A percentile compares a stretch with the other conserved stretches of the same genome.
phyloP scores from a whole-genome alignment of 495 filamentous ascomycete species.

The Friedmanniomyces simplex region DNA sequence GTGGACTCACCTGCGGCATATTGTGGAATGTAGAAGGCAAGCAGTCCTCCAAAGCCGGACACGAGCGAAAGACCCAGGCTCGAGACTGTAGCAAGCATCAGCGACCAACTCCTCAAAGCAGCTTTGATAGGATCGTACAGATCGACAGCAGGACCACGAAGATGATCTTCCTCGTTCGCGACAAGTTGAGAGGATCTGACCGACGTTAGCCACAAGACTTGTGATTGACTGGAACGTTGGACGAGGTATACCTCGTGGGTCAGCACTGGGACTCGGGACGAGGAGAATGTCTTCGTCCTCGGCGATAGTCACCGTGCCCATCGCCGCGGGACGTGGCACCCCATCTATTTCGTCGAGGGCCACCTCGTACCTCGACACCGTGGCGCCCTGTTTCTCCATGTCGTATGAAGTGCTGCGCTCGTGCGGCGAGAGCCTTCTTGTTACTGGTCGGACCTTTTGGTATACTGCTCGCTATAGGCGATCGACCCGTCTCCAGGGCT shows the following conservation, averaged over 20 bases:
- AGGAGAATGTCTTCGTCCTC: neutral
- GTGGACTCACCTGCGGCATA: neutral
- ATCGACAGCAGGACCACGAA: constrained; percentile 8
- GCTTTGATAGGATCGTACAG: neutral
- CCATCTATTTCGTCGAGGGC: neutral
- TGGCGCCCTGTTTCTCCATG: neutral
- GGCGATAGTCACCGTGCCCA: neutral
- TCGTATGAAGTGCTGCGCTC: no score
- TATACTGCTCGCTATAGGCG: no score
- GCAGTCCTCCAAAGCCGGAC: constrained; percentile 4
- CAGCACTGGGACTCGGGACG: neutral
- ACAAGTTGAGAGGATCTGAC: constrained; percentile 15
- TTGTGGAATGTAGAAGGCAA: constrained; percentile 1
- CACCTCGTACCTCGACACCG: neutral
- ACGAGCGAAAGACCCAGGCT: constrained; percentile 1
- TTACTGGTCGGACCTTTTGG: no score
- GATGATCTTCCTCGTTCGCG: constrained; percentile 9
- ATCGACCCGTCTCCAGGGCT: no score
- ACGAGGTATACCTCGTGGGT: neutral
- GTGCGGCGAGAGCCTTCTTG: no score
- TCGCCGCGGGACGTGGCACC: neutral
- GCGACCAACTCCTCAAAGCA: no score
- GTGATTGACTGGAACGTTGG: neutral
- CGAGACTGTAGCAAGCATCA: no score
- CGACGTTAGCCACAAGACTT: neutral